phyloP scores from a whole-genome alignment of 2,329 filamentous ascomycete genomes.

The Colletotrichum sp. region DNA sequence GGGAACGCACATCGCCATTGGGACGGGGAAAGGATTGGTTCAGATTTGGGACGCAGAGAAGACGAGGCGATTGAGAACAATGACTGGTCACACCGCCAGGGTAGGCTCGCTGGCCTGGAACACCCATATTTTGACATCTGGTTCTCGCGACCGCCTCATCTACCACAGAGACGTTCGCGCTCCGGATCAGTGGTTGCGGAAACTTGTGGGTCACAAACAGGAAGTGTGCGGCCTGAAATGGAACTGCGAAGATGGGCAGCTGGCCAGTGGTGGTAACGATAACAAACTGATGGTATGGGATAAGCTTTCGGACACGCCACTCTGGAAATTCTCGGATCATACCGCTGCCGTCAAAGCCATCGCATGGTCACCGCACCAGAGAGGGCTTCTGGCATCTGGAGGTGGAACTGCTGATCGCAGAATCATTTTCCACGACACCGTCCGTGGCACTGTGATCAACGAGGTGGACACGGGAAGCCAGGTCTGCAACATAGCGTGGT shows the following conservation, averaged over 20 bases:
- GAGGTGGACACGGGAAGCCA: conserved; percentile 97
- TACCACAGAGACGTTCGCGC: conserved; percentile 95
- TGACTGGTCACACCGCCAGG: conserved; percentile 94
- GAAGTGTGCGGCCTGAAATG: conserved; percentile 96
- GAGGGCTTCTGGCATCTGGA: conserved; percentile 90
- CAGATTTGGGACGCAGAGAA: conserved; percentile 98
- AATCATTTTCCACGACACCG: conserved; percentile 98
- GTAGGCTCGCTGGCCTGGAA: conserved; percentile 98
- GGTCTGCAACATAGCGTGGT: conserved; percentile 98
- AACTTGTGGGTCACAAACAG: conserved; percentile 93
- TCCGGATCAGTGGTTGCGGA: conserved; percentile 87
- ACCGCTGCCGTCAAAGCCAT: conserved; percentile 97
- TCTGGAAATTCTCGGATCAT: conserved; percentile 94
- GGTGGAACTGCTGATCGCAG: conserved; percentile 94
- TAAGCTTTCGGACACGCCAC: conserved; percentile 87
- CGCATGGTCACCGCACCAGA: conserved; percentile 96
- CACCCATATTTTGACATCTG: conserved; percentile 94
- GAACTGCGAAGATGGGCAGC: conserved; percentile 95
- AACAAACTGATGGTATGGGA: conserved; percentile 99
- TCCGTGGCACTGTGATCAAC: conserved; percentile 79
- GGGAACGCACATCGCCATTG: conserved; percentile 93
- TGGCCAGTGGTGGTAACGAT: conserved; percentile 96
- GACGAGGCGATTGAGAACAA: conserved; percentile 83
- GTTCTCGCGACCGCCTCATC: conserved; percentile 90
- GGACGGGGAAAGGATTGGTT: conserved; percentile 91